A percentile compares a stretch with the other conserved stretches of the same genome.
Evolutionary conservation across 371 early-diverging fungal genomes (phyloP).

Genomic region (Haplosporangium sp.): DNA sequence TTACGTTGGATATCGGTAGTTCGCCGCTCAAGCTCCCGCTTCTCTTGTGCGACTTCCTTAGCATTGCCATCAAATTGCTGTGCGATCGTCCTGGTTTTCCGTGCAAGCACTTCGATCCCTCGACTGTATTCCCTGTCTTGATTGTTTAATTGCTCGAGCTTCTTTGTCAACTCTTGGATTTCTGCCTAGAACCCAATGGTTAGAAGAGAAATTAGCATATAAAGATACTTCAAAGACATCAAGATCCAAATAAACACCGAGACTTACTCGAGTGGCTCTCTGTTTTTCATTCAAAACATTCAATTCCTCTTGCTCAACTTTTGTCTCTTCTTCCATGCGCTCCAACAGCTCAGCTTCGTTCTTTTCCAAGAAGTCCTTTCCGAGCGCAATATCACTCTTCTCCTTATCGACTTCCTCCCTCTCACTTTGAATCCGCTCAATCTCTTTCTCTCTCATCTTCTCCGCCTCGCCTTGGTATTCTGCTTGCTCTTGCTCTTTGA

Average conservation of each 20-base stretch:
- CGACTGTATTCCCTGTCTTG: slow-evolving; percentile 27
- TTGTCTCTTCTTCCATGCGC: slow-evolving; percentile 45
- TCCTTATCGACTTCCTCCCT: slow-evolving; percentile 32
- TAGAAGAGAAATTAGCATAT: background rate
- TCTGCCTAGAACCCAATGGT: slow-evolving; percentile 22
- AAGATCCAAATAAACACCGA: background rate
- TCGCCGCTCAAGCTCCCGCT: slow-evolving; percentile 28
- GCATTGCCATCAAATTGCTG: slow-evolving; percentile 38
- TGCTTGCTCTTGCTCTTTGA: slow-evolving; percentile 18
- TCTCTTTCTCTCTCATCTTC: slow-evolving; percentile 10
- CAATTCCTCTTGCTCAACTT: slow-evolving; percentile 38
- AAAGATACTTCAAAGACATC: background rate
- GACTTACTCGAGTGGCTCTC: slow-evolving; percentile 23
- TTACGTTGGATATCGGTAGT: slow-evolving; percentile 11
- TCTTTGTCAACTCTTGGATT: slow-evolving; percentile 28
- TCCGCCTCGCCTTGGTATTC: slow-evolving; percentile 6
- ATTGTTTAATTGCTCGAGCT: slow-evolving; percentile 18
- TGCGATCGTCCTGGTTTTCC: slow-evolving; percentile 27
- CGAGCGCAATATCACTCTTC: slow-evolving; percentile 31
- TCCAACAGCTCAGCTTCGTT: slow-evolving; percentile 33
- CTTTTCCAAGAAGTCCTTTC: slow-evolving; percentile 32
- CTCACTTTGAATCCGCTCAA: slow-evolving; percentile 16
- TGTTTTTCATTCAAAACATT: slow-evolving; percentile 27
- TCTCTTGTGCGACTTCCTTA: slow-evolving; percentile 27
- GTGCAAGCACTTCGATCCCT: slow-evolving; percentile 16